Percentiles rank a stretch among this genome's conserved stretches.
phyloP scores from a whole-genome alignment of 306 rosid species.

The Hylodesmum podocarpum region DNA sequence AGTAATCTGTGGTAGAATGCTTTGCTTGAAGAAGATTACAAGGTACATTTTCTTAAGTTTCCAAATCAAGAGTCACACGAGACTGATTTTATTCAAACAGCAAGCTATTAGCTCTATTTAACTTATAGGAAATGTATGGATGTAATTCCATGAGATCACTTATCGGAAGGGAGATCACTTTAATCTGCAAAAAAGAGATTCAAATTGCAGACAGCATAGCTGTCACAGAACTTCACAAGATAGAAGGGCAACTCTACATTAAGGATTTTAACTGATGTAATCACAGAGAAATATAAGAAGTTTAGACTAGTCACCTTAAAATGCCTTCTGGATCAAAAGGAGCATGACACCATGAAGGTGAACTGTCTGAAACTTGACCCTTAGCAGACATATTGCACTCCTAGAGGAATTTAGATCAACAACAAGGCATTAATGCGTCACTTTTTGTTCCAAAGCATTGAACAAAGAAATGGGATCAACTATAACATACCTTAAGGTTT shows the following conservation, averaged over 20 bases:
- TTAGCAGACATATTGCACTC: constrained; percentile 62
- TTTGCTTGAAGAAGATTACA: not conserved
- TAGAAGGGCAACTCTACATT: constrained; percentile 8
- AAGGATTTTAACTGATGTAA: not conserved
- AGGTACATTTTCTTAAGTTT: not conserved
- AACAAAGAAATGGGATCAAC: constrained; percentile 19
- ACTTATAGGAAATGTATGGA: not conserved
- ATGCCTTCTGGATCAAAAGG: constrained; percentile 97
- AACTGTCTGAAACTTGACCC: constrained; percentile 63
- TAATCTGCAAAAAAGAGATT: constrained; percentile 2
- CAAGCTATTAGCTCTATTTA: not conserved
- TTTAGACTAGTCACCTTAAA: constrained; percentile 62
- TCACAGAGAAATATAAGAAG: constrained; percentile 8
- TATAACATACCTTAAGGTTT: constrained; percentile 71
- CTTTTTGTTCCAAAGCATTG: constrained; percentile 2
- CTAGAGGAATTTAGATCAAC: constrained; percentile 54
- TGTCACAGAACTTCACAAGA: not conserved
- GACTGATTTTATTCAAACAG: not conserved
- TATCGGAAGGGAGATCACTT: not conserved
- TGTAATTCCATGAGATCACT: not conserved
- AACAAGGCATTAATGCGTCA: constrained; percentile 29
- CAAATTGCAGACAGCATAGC: not conserved
- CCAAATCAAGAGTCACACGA: not conserved
- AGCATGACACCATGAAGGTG: constrained; percentile 88
- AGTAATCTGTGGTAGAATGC: not conserved